Percentiles rank a stretch among this genome's conserved stretches.
Evolutionary conservation across 371 early-diverging fungal species (phyloP).

Genomic region (Amoeboaphelidium protococcarum): DNA sequence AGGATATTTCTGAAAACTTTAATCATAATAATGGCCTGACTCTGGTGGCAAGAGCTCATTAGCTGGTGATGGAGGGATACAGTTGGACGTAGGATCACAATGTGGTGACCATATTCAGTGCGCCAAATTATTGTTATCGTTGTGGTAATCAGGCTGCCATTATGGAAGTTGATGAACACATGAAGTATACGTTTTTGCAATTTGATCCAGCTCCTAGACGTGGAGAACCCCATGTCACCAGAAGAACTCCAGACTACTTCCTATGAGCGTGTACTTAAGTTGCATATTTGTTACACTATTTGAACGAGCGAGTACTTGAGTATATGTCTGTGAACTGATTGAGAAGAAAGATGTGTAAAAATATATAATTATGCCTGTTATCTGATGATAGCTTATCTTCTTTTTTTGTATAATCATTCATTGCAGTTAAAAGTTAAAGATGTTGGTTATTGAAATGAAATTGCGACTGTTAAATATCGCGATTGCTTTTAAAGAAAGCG

Average conservation of each 20-base stretch:
- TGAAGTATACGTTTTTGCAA: conserved; percentile 88
- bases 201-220: conserved; percentile 96
- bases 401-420: too few relatives aligned
- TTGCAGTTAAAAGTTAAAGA: too few relatives aligned
- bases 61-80: conserved; percentile 97
- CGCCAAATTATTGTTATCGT: conserved; percentile 45
- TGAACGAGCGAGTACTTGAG: too few relatives aligned
- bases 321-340: too few relatives aligned
- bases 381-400: too few relatives aligned
- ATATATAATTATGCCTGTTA: too few relatives aligned
- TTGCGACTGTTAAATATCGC: too few relatives aligned
- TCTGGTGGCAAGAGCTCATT: conserved; percentile 95
- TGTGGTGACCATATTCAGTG: conserved; percentile 96
- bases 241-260: conserved; percentile 97
- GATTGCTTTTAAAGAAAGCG: too few relatives aligned
- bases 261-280: too few relatives aligned
- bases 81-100: conserved; percentile 94
- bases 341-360: too few relatives aligned
- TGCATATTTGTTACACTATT: too few relatives aligned
- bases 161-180: conserved; percentile 60
- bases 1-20: conserved; percentile 76
- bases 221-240: conserved; percentile 89
- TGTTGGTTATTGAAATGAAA: too few relatives aligned
- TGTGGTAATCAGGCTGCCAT: conserved; percentile 53
- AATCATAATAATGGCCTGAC: conserved; percentile 90